Evolutionary conservation across 768 basidiomycete genomes (phyloP), one percentile per base, ranked within the genome.

Genomic region (Omphalotus guepiniiformis): DNA sequence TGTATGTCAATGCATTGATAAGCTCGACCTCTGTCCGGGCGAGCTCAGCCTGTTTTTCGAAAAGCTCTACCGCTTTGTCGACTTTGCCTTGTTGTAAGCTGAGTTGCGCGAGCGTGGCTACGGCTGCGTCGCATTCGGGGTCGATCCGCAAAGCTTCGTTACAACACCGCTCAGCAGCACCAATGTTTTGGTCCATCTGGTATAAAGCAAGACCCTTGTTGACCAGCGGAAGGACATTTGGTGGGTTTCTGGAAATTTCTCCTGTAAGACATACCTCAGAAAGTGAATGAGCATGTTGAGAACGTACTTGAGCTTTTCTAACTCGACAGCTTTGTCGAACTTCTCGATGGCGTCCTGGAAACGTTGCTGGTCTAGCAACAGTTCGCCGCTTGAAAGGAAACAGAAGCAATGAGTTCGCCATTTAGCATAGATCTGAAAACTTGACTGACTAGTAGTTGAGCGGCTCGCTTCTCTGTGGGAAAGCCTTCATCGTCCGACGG

Each of bases 151-250:
- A 74, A 1, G 96, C 96, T 64, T 98, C 88, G 48, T 83, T 73
- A 62, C 93, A 94, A 61, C 92, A 86, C 16, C 72, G 68, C 64
- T 95, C 93, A 1, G 93, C 93, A 1, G 78, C 80, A 6, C 71
- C 74, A 48, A 91, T 76, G 60, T 98, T 92, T 60, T 95, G 88
- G 64, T 91, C 89, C 88, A 88, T 93, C 69, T 98, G 96, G 78
- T 85, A 98, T 39, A 97, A 60, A 0, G 93, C 88, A 18, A 98
- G 84, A n/a, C 94, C 93, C 63, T 95, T 96, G 82, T 99, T 99
- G 45, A 98, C 93, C 36, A 95, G 72, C 0, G 95, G 88, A 3
- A 98, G 76, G 19, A 96, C 95, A 63, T 98, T 99, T 43, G 85
- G 59, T 59, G 79, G 49, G 71, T 52, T 55, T 60, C 43, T 39